These are phyloP conservation scores for Phallus indusiatus DNA, from an alignment of 768 basidiomycete genomes.

Conservation along the genomic window DNA sequence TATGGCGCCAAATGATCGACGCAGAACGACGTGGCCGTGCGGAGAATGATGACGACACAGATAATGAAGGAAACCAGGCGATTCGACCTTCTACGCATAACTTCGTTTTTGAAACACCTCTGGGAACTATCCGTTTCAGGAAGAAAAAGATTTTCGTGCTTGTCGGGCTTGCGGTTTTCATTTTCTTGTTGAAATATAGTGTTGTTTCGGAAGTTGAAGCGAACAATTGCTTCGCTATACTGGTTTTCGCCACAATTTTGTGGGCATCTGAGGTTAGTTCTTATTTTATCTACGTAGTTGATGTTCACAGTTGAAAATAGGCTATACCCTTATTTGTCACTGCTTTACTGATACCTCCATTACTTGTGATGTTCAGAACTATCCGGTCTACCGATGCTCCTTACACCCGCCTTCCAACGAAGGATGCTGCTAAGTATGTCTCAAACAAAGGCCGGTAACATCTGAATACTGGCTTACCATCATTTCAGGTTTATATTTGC, in stretches of 20 bases:
- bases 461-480: background rate
- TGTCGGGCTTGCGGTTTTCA: conserved; percentile 49
- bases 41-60: conserved; percentile 23
- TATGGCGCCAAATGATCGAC: conserved; percentile 94
- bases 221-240: conserved; percentile 83
- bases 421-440: conserved; percentile 74
- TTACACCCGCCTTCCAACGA: conserved; percentile 40
- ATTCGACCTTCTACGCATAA: conserved; percentile 5
- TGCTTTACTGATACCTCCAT: conserved; percentile 77
- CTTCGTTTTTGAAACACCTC: conserved; percentile 34
- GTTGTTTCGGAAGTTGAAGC: conserved; percentile 58
- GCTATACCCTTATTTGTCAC: conserved; percentile 98
- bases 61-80: background rate
- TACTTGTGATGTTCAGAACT: conserved; percentile 79
- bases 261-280: conserved; percentile 89
- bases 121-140: conserved; percentile 43
- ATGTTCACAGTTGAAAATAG: conserved; percentile 31
- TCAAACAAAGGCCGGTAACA: background rate
- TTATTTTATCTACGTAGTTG: background rate
- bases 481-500: conserved; percentile 77
- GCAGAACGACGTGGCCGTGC: conserved; percentile 61
- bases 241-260: conserved; percentile 82
- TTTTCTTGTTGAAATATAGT: conserved; percentile 48
- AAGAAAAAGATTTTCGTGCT: conserved; percentile 48
- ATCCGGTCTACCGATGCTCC: conserved; percentile 49